These are phyloP conservation scores for Russula ochroleuca DNA, from an alignment of 768 basidiomycete species.

Conservation along the genomic window DNA sequence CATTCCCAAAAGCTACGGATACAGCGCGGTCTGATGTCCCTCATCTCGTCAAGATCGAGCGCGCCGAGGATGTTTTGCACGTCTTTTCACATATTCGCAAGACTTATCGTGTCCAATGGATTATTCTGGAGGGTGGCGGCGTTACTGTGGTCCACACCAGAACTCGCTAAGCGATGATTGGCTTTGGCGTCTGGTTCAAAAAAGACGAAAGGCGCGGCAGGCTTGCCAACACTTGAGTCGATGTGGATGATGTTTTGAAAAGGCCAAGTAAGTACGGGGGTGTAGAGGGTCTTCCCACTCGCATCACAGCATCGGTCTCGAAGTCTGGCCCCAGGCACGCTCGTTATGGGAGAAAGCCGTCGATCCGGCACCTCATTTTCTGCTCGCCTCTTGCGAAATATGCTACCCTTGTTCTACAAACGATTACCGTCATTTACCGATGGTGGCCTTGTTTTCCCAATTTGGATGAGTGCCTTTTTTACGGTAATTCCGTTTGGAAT, in stretches of 20 bases:
- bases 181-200: background rate
- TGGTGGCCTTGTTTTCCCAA: background rate
- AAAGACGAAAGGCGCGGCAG: background rate
- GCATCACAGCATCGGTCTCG: slow-evolving; percentile 54
- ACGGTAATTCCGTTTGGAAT: background rate
- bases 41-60: slow-evolving; percentile 44
- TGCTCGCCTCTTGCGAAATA: background rate
- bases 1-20: slow-evolving; percentile 11
- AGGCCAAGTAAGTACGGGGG: slow-evolving; percentile 16
- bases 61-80: slow-evolving; percentile 66
- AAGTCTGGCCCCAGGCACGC: slow-evolving; percentile 63
- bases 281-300: background rate
- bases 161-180: slow-evolving; percentile 17
- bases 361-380: background rate
- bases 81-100: slow-evolving; percentile 89
- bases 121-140: slow-evolving; percentile 46
- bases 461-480: background rate
- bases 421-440: background rate
- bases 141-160: slow-evolving; percentile 47
- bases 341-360: slow-evolving; percentile 40
- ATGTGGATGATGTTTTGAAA: slow-evolving; percentile 15
- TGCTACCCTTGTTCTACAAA: slow-evolving; percentile 5
- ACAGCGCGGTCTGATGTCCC: slow-evolving; percentile 16
- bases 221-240: background rate
- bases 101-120: slow-evolving; percentile 76